Base-by-base conservation (phyloP, 2,329 filamentous ascomycete species). In the Hirsutella thompsonii region DNA sequence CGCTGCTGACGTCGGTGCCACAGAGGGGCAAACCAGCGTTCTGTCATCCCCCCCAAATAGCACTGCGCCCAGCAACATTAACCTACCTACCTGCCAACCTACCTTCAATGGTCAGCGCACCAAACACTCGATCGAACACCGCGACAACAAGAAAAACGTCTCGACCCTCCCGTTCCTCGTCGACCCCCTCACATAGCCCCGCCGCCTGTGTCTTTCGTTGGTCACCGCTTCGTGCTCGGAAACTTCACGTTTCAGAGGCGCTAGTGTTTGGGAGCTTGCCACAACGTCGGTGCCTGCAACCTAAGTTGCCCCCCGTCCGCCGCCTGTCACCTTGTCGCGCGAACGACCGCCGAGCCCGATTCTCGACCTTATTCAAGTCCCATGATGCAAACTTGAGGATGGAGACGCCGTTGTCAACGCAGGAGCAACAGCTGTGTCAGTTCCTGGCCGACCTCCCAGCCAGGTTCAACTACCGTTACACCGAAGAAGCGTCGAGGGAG, bases 381-480 rank as follows among this genome's bases (percentile, higher is more conserved):
- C 50, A 56, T 44, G 39, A 59, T 56, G 56, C 55, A 36, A 49
- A 37, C 28, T 39, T 57, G 50, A 59, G 16, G 20, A 79, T 78
- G 74, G 70, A 72, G 47, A 53, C 62, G 47, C 48, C 60, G 41
- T 70, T 79, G 66, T 72, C 75, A 47, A 79, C 75, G 16, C 76
- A 79, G 58, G 88, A 94, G 71, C 80, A 74, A 64, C 79, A 83
- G 68, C 83, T 96, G 63, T 89, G 84, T 60, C 76, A 83, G 59
- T 79, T 85, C 55, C 75, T 98, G 55, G 77, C 83, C 58, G 76
- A 82, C 55, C 76, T 93, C 55, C 89, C 92, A 42, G 69, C 69
- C 50, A 70, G 74, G 49, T 80, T 84, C 67, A 69, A 74, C 48
- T 84, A 86, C 63, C 81, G 83, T 46, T 98, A 89, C 63, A 79